Conservation (phyloP, 1,284 basidiomycete genomes). For the Pulveroboletus sp. region DNA sequence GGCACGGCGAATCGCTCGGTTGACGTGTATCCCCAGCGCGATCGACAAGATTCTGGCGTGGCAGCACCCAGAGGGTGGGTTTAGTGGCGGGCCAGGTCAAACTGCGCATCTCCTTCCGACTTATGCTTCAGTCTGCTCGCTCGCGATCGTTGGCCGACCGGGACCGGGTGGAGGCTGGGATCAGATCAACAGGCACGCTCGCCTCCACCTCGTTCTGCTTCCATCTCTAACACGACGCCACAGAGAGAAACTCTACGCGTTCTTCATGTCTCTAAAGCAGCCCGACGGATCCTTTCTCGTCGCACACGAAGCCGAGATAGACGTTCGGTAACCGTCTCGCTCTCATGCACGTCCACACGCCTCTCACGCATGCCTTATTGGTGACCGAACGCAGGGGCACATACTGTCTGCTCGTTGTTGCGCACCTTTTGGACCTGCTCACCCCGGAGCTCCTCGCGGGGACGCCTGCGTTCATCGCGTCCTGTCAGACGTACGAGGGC, state of each 20-base stretch:
- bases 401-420: conserved; percentile 76
- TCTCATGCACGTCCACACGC: neutral
- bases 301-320: conserved; percentile 86
- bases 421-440: conserved; percentile 74
- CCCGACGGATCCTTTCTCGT: conserved; percentile 95
- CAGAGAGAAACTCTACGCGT: conserved; percentile 77
- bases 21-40: conserved; percentile 45
- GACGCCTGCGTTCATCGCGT: conserved; percentile 63
- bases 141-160: conserved; percentile 80
- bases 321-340: conserved; percentile 54
- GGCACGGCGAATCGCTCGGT: too few species aligned
- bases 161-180: conserved; percentile 83
- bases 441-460: conserved; percentile 85
- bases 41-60: conserved; percentile 77
- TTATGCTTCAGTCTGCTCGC: conserved; percentile 84
- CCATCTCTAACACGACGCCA: neutral
- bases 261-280: conserved; percentile 93
- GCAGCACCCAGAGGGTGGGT: conserved; percentile 85
- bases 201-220: neutral
- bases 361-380: neutral
- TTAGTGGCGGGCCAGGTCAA: conserved; percentile 90
- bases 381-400: conserved; percentile 52
- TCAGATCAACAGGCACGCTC: conserved; percentile 67
- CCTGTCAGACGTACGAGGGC: conserved; percentile 98
- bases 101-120: conserved; percentile 87